phyloP scores from a whole-genome alignment of 257 asterid species.

The Voacanga thouarsii region DNA sequence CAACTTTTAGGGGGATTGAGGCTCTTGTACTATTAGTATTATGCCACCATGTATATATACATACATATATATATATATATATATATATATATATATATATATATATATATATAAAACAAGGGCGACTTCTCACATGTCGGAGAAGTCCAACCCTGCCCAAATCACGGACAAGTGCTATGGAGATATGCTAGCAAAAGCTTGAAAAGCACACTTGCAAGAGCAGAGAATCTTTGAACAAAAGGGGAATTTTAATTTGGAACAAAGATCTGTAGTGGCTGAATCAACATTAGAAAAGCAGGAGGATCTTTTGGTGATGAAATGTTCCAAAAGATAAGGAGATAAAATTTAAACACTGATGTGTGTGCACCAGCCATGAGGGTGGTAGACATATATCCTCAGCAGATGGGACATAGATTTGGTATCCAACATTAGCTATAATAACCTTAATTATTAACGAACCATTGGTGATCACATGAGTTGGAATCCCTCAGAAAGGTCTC shows the following conservation, averaged over 20 bases:
- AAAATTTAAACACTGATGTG: conserved; percentile 17
- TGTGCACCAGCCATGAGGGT: conserved; percentile 21
- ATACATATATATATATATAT: too few relatives aligned
- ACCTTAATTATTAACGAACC: not conserved
- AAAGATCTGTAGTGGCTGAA: conserved; percentile 32
- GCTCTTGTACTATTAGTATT: not conserved
- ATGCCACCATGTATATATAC: not conserved
- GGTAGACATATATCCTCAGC: conserved; percentile 24
- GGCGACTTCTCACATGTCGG: conserved; percentile 2
- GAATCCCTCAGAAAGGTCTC: conserved; percentile 1
- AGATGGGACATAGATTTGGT: conserved; percentile 27
- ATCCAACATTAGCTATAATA: conserved; percentile 1
- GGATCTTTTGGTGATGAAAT: conserved; percentile 47
- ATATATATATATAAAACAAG: not conserved
- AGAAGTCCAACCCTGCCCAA: conserved; percentile 7
- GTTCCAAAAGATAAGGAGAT: conserved; percentile 68
- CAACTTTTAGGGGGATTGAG: conserved; percentile 14
- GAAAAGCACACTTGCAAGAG: conserved; percentile 24
- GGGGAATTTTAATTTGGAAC: conserved; percentile 20
- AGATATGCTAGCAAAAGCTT: conserved; percentile 21
- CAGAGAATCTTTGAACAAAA: conserved; percentile 34
- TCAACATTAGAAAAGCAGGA: conserved; percentile 20
- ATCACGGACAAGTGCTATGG: conserved; percentile 15
- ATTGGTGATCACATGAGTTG: conserved; percentile 2
- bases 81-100: too few relatives aligned